Percentiles rank a stretch among this genome's conserved stretches.
Conservation (phyloP, 2,329 filamentous ascomycete genomes). For the Phyllosticta citrichinensis region DNA sequence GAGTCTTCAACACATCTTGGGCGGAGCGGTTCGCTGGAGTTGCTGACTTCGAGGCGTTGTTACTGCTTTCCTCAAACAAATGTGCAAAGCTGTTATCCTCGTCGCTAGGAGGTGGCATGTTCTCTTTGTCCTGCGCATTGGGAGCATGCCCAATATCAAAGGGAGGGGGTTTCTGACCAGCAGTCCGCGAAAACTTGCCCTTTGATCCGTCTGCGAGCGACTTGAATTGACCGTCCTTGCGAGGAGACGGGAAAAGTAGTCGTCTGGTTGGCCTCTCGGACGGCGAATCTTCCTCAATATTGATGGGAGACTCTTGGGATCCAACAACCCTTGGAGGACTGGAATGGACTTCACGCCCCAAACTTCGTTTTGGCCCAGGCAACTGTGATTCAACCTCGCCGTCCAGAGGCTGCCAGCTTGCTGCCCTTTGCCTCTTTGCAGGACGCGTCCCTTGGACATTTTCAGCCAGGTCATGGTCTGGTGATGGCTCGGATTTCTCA, state of each 20-base stretch:
- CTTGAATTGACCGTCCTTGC: slow-evolving; percentile 53
- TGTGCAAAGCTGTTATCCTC: slow-evolving; percentile 46
- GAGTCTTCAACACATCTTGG: slow-evolving; percentile 36
- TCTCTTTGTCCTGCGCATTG: slow-evolving; percentile 44
- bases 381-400: slow-evolving; percentile 10
- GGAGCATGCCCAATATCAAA: neutral
- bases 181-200: slow-evolving; percentile 11
- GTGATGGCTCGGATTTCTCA: neutral
- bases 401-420: neutral
- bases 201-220: slow-evolving; percentile 36
- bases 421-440: slow-evolving; percentile 16
- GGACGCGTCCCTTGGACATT: slow-evolving; percentile 27
- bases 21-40: slow-evolving; percentile 45
- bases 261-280: slow-evolving; percentile 50
- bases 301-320: slow-evolving; percentile 37
- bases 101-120: slow-evolving; percentile 35
- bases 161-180: slow-evolving; percentile 14
- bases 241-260: slow-evolving; percentile 67
- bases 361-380: slow-evolving; percentile 27
- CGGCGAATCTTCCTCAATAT: slow-evolving; percentile 41
- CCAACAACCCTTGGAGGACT: slow-evolving; percentile 47
- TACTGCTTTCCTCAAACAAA: slow-evolving; percentile 55
- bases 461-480: slow-evolving; percentile 22
- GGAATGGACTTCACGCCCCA: slow-evolving; percentile 49
- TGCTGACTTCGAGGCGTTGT: slow-evolving; percentile 43